A percentile compares a stretch with the other conserved stretches of the same genome.
Evolutionary conservation across 75 land plant genomes (phyloP).

Genomic region (Selaginella tamariscina): DNA sequence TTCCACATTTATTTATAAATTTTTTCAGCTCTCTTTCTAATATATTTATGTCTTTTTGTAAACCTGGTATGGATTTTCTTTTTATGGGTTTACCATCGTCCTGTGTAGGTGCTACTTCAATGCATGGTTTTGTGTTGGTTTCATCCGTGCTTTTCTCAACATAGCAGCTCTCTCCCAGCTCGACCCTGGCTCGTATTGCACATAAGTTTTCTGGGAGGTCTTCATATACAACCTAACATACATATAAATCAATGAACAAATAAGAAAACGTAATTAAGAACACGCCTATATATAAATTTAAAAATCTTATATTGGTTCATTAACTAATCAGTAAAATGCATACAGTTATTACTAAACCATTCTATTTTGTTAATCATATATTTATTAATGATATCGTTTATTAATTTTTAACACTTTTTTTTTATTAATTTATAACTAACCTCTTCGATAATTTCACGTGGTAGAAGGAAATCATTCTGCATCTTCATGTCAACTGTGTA

Average conservation of each 20-base stretch:
- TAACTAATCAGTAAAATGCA: no score
- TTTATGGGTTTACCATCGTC: background rate
- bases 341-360: no score
- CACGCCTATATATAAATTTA: no score
- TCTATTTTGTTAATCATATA: no score
- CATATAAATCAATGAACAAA: background rate
- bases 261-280: background rate
- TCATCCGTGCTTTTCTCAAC: background rate
- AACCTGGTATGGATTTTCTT: slow-evolving; percentile 39
- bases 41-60: slow-evolving; percentile 60
- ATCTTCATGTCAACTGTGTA: slow-evolving; percentile 79
- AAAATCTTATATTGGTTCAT: no score
- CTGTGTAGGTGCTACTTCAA: background rate
- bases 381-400: no score
- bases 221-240: slow-evolving; percentile 77
- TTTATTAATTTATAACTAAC: no score
- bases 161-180: slow-evolving; percentile 16
- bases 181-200: slow-evolving; percentile 82
- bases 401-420: no score
- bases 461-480: slow-evolving; percentile 65
- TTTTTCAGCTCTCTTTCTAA: slow-evolving; percentile 52
- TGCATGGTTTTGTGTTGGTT: background rate
- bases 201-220: slow-evolving; percentile 95
- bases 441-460: slow-evolving; percentile 96
- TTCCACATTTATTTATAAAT: slow-evolving; percentile 64